Evolutionary conservation across 345 rosid species (phyloP).

Genomic region (Nephelium lappaceum): DNA sequence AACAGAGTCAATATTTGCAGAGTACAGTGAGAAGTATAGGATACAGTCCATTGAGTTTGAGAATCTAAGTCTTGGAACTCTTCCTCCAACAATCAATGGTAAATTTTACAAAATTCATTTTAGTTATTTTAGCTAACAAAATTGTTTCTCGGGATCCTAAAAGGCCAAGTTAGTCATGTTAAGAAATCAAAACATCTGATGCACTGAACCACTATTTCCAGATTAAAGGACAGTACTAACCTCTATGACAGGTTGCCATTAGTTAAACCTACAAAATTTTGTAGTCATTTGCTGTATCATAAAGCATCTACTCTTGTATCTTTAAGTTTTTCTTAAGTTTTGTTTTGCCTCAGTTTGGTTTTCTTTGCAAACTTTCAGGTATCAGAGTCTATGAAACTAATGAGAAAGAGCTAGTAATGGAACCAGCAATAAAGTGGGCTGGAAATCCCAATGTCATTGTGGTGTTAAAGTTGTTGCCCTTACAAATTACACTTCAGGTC

Average conservation of each 20-base stretch:
- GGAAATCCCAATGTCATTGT: constrained; percentile 75
- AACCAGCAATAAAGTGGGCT: constrained; percentile 78
- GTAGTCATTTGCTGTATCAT: background rate
- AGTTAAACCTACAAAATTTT: background rate
- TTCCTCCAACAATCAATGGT: constrained; percentile 74
- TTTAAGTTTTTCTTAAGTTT: background rate
- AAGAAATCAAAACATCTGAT: background rate
- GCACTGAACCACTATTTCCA: background rate
- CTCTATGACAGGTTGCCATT: background rate
- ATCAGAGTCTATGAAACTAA: constrained; percentile 65
- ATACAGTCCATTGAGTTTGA: constrained; percentile 60
- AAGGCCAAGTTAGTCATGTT: background rate
- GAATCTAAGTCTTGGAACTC: constrained; percentile 58
- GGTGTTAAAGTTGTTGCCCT: constrained; percentile 55
- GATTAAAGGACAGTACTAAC: background rate
- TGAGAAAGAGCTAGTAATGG: constrained; percentile 67
- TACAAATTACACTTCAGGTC: constrained; percentile 63
- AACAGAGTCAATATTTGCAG: constrained; percentile 58
- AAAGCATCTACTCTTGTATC: background rate
- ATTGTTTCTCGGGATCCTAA: background rate
- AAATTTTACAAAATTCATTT: constrained; percentile 12
- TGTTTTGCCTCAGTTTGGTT: background rate
- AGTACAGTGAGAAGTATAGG: constrained; percentile 51
- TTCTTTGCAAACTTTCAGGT: constrained; percentile 45
- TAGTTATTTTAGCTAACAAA: background rate